Evolutionary conservation across 2,329 filamentous ascomycete genomes (phyloP).

Genomic region (Fusarium veterinarium): DNA sequence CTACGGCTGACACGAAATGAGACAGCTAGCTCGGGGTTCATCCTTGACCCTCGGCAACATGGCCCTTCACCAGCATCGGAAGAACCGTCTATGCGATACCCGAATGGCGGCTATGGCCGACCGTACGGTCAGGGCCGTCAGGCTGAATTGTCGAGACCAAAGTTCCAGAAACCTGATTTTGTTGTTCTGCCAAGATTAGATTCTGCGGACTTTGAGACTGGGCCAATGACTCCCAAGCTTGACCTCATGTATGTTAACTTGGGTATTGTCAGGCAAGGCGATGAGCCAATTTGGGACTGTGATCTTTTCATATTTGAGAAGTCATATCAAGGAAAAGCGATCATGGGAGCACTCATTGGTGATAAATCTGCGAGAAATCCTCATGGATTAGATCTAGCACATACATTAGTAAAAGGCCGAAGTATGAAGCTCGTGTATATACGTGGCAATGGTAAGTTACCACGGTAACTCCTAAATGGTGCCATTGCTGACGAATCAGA

Average conservation of each 20-base stretch:
- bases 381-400: slow-evolving; percentile 9
- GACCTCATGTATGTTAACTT: neutral
- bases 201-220: slow-evolving; percentile 6
- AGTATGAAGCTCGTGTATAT: slow-evolving; percentile 15
- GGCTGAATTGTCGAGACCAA: neutral
- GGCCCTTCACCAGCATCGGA: neutral
- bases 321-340: neutral
- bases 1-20: too few species aligned
- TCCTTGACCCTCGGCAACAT: too few species aligned
- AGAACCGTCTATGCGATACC: neutral
- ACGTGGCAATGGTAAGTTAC: neutral
- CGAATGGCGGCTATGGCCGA: neutral
- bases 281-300: slow-evolving; percentile 10
- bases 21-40: too few species aligned
- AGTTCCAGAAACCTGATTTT: slow-evolving; percentile 13
- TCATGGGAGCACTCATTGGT: slow-evolving; percentile 20
- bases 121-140: neutral
- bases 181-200: slow-evolving; percentile 16
- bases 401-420: slow-evolving; percentile 10
- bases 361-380: slow-evolving; percentile 22
- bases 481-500: neutral
- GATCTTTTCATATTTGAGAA: neutral
- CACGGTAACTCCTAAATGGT: too few species aligned
- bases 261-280: slow-evolving; percentile 4
- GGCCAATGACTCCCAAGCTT: neutral